Base-by-base conservation (phyloP, 345 rosid species). In the Draba incana region DNA sequence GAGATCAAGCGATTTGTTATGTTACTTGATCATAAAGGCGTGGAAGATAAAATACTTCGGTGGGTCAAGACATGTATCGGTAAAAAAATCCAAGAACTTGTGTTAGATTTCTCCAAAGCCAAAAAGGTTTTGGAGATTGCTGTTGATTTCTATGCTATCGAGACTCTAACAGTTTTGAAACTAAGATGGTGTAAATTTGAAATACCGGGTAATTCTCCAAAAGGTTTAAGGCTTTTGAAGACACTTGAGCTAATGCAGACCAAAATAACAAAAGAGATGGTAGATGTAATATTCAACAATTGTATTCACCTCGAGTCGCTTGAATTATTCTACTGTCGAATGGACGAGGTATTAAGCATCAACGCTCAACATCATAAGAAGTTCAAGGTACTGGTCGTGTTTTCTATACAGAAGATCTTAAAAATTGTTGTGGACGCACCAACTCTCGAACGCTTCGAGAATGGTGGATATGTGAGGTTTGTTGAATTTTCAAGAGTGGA, bases 41-140 rank as follows among this genome's bases (percentile, higher is more conserved):
- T 47, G 0, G 46, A 72, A 2, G 59, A 64, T 1, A 64, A 16
- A 14, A 24, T 64, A 6, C 5, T 11, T 4, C 38, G 50, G 0
- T 63, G 64, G 76, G n/a, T 64, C 10, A 33, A 53, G 5, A 71
- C 13, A 0, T 72, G 57, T 4, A 0, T 64, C 16, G 41, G 1
- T 2, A 72, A 72, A 39, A 47, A 47, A 0, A 56, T 64, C 2
- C 16, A 64, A 56, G 52, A 72, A 3, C 45, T 72, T 4, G 49
- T 4, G 0, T 39, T 72, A 39, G 58, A 72, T 64, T 64, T 72
- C 25, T 64, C 64, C 1, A 72, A 47, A 63, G 47, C 58, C 2
- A 47, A 38, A 2, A 48, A 47, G 16, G 27, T 39, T 3, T 3
- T 48, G 1, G n/a, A 38, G 15, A 28, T 56, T 11, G 2, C 16